These are phyloP conservation scores for Didymella segeticola DNA, from an alignment of 2,329 filamentous ascomycete genomes.

Conservation along the genomic window DNA sequence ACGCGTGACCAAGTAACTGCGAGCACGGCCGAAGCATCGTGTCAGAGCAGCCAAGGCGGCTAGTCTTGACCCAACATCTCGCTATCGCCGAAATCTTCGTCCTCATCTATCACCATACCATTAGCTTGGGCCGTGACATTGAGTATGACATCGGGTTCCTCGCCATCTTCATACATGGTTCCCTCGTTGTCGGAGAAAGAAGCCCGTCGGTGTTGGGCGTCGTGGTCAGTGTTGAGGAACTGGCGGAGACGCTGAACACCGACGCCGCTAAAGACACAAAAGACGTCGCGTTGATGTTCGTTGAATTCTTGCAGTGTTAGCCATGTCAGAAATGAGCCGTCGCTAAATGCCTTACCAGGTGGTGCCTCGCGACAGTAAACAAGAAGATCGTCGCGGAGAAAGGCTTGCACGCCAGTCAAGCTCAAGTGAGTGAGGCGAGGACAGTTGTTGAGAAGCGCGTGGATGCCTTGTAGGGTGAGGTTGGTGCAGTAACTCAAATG, in stretches of 20 bases:
- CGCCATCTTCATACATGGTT: slow-evolving; percentile 41
- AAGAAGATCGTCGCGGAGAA: slow-evolving; percentile 83
- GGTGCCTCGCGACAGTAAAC: slow-evolving; percentile 87
- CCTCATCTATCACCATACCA: slow-evolving; percentile 51
- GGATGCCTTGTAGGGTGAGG: slow-evolving; percentile 82
- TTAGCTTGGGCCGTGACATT: slow-evolving; percentile 47
- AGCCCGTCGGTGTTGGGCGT: slow-evolving; percentile 24
- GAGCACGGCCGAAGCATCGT: background rate
- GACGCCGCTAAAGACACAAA: slow-evolving; percentile 93
- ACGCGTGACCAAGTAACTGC: background rate
- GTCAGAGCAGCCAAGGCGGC: background rate
- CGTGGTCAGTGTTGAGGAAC: slow-evolving; percentile 68
- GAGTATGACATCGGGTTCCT: slow-evolving; percentile 44
- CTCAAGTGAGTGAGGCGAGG: slow-evolving; percentile 92
- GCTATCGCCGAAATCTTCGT: slow-evolving; percentile 55
- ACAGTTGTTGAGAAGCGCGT: slow-evolving; percentile 86
- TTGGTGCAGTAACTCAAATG: slow-evolving; percentile 95
- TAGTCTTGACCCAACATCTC: slow-evolving; percentile 51
- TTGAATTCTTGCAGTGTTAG: slow-evolving; percentile 74
- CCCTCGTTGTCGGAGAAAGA: slow-evolving; percentile 34
- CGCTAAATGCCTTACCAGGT: slow-evolving; percentile 58
- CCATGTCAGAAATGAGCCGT: background rate
- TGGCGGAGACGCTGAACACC: slow-evolving; percentile 80
- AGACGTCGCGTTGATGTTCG: slow-evolving; percentile 91
- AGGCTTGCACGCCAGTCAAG: slow-evolving; percentile 90